These are phyloP conservation scores for Coemansia erecta DNA, from an alignment of 192 early-diverging fungal genomes.

Conservation along the genomic window DNA sequence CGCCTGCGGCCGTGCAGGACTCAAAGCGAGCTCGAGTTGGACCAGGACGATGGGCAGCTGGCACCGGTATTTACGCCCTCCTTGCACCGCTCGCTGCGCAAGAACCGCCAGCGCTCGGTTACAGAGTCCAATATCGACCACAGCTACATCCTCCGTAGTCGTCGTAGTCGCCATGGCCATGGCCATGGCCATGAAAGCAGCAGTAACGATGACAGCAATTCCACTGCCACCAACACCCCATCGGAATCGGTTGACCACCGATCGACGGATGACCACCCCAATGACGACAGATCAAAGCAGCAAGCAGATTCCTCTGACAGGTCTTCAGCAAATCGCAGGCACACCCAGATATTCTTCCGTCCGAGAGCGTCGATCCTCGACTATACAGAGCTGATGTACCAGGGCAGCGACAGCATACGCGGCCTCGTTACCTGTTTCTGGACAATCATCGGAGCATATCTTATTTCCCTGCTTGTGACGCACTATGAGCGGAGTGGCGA, in stretches of 20 bases:
- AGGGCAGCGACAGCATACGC: conserved; percentile 44
- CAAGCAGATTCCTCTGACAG: too few species aligned
- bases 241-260: background rate
- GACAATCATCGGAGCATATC: conserved; percentile 45
- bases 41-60: conserved; percentile 15
- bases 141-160: background rate
- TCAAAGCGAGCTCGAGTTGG: conserved; percentile 25
- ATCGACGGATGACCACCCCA: background rate
- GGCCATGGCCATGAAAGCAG: background rate
- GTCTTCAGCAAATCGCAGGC: background rate
- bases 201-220: background rate
- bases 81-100: conserved; percentile 36
- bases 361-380: conserved; percentile 50
- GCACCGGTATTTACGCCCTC: conserved; percentile 34
- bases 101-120: conserved; percentile 10
- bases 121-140: background rate
- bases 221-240: background rate
- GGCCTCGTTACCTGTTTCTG: conserved; percentile 54
- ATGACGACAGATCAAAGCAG: background rate
- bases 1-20: conserved; percentile 23
- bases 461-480: conserved; percentile 37
- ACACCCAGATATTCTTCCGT: conserved; percentile 19
- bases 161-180: background rate
- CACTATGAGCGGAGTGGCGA: conserved; percentile 45
- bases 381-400: conserved; percentile 54